Conservation (phyloP, 371 early-diverging fungal genomes). For the Polyrhizophydium stewartii region DNA sequence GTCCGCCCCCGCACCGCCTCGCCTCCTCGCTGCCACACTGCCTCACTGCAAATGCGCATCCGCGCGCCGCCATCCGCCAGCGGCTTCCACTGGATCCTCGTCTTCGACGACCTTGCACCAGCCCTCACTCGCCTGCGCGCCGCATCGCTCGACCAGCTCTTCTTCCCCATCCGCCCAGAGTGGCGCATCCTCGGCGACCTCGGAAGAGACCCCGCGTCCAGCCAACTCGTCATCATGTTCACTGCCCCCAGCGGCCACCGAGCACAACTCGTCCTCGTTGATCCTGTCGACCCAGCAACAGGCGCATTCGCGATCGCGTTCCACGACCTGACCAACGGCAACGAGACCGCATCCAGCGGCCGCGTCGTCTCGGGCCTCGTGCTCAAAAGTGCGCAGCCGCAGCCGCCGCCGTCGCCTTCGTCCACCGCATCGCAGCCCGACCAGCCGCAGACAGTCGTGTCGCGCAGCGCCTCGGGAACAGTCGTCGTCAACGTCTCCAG, state of each 20-base stretch:
- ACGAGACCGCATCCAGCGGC: neutral
- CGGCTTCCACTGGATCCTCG: neutral
- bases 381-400: neutral
- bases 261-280: neutral
- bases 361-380: neutral
- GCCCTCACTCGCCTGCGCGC: neutral
- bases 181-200: neutral
- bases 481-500: too few relatives aligned
- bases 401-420: too few relatives aligned
- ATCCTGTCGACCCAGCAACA: neutral
- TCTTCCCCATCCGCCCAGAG: neutral
- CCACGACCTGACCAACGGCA: neutral
- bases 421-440: neutral
- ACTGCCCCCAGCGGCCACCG: neutral
- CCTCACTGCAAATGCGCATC: constrained; percentile 3
- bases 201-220: neutral
- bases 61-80: neutral
- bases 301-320: neutral
- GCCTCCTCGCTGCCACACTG: too few relatives aligned
- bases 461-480: too few relatives aligned
- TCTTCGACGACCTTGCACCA: neutral
- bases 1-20: too few relatives aligned
- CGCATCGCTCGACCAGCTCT: neutral
- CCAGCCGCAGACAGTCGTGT: neutral
- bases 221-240: neutral